A percentile compares a stretch with the other conserved stretches of the same genome.
These are phyloP conservation scores for Ceratobasidium sp. DNA, from an alignment of 1,284 basidiomycete species.

Conservation along the genomic window DNA sequence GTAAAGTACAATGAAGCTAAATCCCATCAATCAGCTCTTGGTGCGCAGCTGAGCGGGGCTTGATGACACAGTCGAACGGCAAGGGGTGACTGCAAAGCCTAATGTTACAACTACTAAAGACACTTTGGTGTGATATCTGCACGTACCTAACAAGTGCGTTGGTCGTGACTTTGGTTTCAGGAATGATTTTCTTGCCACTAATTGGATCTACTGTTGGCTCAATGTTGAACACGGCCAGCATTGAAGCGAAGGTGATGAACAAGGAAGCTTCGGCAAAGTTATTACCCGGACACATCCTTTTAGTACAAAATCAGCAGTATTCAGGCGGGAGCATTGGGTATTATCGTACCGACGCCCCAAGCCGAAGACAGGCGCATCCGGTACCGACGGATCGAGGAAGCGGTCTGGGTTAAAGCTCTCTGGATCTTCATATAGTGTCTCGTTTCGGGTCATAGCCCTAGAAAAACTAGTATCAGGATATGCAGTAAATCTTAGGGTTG, in stretches of 20 bases:
- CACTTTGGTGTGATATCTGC: not conserved
- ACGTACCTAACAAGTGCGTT: constrained; percentile 4
- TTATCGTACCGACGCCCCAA: not conserved
- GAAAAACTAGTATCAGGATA: not conserved
- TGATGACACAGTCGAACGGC: constrained; percentile 15
- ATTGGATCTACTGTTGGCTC: constrained; percentile 1
- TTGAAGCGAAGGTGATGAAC: constrained; percentile 45
- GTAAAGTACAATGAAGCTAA: too few relatives aligned
- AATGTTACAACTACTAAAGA: not conserved
- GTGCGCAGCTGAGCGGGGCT: constrained; percentile 24
- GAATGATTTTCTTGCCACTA: constrained; percentile 1
- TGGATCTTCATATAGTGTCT: constrained; percentile 44
- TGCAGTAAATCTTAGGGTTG: not conserved
- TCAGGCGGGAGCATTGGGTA: not conserved
- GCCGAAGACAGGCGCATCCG: not conserved
- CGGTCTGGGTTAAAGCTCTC: constrained; percentile 48
- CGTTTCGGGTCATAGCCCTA: constrained; percentile 41
- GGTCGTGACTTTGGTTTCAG: not conserved
- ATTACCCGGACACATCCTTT: constrained; percentile 47
- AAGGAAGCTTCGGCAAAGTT: constrained; percentile 49
- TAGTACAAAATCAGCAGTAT: not conserved
- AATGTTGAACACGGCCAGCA: constrained; percentile 48
- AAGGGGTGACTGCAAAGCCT: not conserved
- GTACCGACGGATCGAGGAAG: constrained; percentile 43
- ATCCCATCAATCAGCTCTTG: too few relatives aligned